phyloP scores from a whole-genome alignment of 306 rosid genomes.

The Cotoneaster glaucophyllus region DNA sequence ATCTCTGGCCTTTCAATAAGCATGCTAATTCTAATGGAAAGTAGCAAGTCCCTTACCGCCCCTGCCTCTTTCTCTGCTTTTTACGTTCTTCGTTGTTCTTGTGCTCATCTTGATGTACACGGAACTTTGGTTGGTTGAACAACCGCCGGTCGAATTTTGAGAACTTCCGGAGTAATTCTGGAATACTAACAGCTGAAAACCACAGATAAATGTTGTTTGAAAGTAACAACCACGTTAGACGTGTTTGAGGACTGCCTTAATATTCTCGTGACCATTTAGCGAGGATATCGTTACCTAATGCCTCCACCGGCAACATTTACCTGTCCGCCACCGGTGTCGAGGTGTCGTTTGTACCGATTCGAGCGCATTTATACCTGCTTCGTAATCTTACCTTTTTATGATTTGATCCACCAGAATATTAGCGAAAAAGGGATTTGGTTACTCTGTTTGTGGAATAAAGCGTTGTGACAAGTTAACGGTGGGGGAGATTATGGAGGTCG shows the following conservation, averaged over 20 bases:
- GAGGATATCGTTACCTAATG: too few relatives aligned
- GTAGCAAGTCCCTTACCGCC: slow-evolving; percentile 21
- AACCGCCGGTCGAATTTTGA: slow-evolving; percentile 25
- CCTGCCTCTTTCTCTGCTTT: neutral
- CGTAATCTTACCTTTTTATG: neutral
- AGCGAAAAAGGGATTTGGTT: neutral
- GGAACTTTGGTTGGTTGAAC: slow-evolving; percentile 10
- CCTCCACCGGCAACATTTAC: too few relatives aligned
- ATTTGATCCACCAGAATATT: neutral
- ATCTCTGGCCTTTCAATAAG: slow-evolving; percentile 94
- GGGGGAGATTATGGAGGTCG: neutral
- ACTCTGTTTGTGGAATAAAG: neutral
- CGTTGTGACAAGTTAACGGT: neutral
- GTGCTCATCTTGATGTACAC: neutral
- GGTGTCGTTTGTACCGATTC: too few relatives aligned
- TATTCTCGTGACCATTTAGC: neutral
- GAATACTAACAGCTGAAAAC: slow-evolving; percentile 1
- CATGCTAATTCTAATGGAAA: slow-evolving; percentile 39
- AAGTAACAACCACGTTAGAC: neutral
- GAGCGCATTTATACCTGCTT: neutral
- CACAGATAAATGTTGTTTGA: slow-evolving; percentile 11
- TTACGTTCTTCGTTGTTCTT: neutral
- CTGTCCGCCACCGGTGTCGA: too few relatives aligned
- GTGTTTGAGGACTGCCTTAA: neutral
- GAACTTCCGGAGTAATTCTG: slow-evolving; percentile 15